These are phyloP conservation scores for Trichoderma lentiforme DNA, from an alignment of 2,329 filamentous ascomycete genomes.

Conservation along the genomic window DNA sequence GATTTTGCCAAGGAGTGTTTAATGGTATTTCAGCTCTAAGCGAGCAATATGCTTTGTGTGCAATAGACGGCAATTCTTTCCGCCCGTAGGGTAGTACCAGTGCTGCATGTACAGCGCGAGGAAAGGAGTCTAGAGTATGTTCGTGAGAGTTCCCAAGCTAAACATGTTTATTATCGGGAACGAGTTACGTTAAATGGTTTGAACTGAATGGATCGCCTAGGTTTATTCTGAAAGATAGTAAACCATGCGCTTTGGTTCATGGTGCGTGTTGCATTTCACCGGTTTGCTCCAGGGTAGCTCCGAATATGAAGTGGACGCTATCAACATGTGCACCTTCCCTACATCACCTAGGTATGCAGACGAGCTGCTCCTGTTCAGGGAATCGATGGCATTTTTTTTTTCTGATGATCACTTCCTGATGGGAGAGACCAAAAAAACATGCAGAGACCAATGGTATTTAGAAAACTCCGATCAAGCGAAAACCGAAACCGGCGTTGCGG, in stretches of 20 bases:
- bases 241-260: background rate
- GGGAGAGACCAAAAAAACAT: background rate
- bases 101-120: background rate
- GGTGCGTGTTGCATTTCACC: background rate
- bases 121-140: background rate
- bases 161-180: background rate
- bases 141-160: background rate
- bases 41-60: background rate
- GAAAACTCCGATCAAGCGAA: background rate
- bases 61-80: background rate
- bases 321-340: background rate
- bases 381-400: background rate
- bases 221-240: background rate
- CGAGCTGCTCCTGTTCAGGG: background rate
- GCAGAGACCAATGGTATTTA: background rate
- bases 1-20: background rate
- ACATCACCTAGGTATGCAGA: background rate
- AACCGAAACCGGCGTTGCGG: background rate
- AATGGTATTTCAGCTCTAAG: background rate
- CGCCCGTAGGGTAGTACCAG: background rate
- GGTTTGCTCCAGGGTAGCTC: background rate
- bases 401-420: background rate
- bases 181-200: background rate
- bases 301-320: background rate
- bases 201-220: background rate